phyloP scores from a whole-genome alignment of 2,329 filamentous ascomycete genomes.

The Stagonosporopsis cucurbitacearum region DNA sequence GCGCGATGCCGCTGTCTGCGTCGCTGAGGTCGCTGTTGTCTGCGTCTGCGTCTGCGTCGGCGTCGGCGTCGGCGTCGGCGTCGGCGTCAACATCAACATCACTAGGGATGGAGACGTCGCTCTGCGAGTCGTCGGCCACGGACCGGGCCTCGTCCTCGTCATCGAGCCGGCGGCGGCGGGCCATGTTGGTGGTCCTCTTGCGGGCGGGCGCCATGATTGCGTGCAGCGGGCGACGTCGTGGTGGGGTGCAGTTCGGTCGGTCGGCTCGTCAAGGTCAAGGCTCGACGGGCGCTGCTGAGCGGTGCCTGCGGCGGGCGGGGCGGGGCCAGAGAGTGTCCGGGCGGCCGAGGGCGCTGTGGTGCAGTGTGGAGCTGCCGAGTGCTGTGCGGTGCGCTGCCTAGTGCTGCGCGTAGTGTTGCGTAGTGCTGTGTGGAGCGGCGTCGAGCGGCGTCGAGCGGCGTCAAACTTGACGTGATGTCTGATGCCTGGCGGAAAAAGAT shows the following conservation, averaged over 20 bases:
- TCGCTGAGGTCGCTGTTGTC: slow-evolving; percentile 66
- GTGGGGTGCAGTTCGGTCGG: slow-evolving; percentile 10
- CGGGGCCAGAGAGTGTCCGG: slow-evolving; percentile 24
- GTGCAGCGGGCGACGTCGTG: slow-evolving; percentile 29
- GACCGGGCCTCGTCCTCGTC: slow-evolving; percentile 49
- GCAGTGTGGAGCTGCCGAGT: no score
- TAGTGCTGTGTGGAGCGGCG: no score
- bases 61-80: slow-evolving; percentile 63
- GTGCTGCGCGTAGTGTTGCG: no score
- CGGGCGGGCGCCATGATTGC: slow-evolving; percentile 47
- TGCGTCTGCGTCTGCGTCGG: no score
- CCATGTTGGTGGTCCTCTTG: slow-evolving; percentile 45
- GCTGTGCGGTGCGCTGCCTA: no score
- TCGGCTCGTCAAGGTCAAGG: slow-evolving; percentile 9
- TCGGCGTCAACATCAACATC: slow-evolving; percentile 38
- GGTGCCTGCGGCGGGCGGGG: slow-evolving; percentile 23
- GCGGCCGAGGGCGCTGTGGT: slow-evolving; percentile 26
- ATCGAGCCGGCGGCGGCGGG: slow-evolving; percentile 48
- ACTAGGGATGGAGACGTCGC: slow-evolving; percentile 64
- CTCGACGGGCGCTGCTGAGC: slow-evolving; percentile 17
- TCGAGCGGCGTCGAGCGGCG: slow-evolving; percentile 8
- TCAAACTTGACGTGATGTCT: slow-evolving; percentile 30
- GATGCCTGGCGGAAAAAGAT: slow-evolving; percentile 48
- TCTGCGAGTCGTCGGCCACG: slow-evolving; percentile 67
- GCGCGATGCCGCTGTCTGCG: slow-evolving; percentile 51